Base-by-base conservation (phyloP, 140 eudicot genomes). In the Flaveria floridana region DNA sequence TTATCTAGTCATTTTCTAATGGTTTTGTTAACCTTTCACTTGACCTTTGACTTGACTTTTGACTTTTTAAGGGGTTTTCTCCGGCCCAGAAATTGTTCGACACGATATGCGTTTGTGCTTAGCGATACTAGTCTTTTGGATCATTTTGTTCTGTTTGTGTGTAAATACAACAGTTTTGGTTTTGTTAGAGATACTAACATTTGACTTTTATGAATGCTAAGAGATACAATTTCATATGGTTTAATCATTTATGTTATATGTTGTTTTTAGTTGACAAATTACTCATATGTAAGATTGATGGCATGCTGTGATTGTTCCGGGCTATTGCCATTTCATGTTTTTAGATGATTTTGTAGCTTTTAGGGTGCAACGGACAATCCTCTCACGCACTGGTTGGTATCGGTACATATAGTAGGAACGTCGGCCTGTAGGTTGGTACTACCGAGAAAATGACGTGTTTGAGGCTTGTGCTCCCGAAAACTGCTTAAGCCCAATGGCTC, bases 181-280 rank as follows among this genome's bases (percentile, higher is more conserved):
- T 65, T 53, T 72, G 77, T 80, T 48, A 39, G 74, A 79, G 8
- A 23, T 23, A 18, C 61, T n/a, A 44, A 42, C 64, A 4, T 19
- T 65, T 11, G 21, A 44, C 26, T 73, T 42, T 25, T 73, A 65
- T 64, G 50, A 53, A 51, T 23, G 48, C 37, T 67, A 41, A 14
- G 64, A 57, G 28, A 57, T 57, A 13, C 14, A 57, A 28, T 20
- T 50, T 41, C 41, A 8, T 11, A 18, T 28, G 51, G 58, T 42
- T 53, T 34, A 3, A 30, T 30, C 37, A 30, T 30, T 30, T 41
- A 18, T 70, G 42, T 69, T 70, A 10, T 78, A 23, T 66, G 51
- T 18, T 74, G 63, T 41, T 76, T 66, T 20, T 20, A 14, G 80
- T 56, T 52, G 65, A 30, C 44, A 7, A 65, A 21, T 37, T 76